A percentile compares a stretch with the other conserved stretches of the same genome.
phyloP scores from a whole-genome alignment of 2,329 filamentous ascomycete species.

The Colletotrichum zoysiae region DNA sequence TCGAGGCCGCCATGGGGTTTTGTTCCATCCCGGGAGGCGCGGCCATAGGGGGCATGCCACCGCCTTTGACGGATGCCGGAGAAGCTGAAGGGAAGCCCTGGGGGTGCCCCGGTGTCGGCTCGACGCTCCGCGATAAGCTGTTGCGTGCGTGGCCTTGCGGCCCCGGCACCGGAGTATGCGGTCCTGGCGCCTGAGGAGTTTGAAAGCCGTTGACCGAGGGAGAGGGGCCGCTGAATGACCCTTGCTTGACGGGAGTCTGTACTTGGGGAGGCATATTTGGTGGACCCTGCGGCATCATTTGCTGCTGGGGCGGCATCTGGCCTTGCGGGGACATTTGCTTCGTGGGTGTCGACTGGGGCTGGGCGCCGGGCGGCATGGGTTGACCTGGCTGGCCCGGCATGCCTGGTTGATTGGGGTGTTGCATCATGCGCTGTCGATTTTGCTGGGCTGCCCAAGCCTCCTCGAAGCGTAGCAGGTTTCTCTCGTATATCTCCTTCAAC shows the following conservation, averaged over 20 bases:
- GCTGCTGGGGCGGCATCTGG: constrained; percentile 46
- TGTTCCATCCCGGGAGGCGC: constrained; percentile 44
- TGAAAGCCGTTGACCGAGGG: constrained; percentile 63
- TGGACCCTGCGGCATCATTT: constrained; percentile 56
- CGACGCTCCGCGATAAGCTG: constrained; percentile 65
- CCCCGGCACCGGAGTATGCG: constrained; percentile 59
- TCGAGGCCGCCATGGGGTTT: constrained; percentile 37
- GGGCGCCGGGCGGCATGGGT: constrained; percentile 50
- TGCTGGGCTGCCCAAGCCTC: constrained; percentile 72
- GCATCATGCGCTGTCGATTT: constrained; percentile 64
- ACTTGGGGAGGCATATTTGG: constrained; percentile 47
- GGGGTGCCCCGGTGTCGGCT: constrained; percentile 56
- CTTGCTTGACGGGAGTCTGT: constrained; percentile 60
- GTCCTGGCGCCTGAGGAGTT: constrained; percentile 57
- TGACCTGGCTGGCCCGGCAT: constrained; percentile 46
- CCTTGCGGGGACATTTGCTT: constrained; percentile 55
- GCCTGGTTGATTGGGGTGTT: constrained; percentile 52
- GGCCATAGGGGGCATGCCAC: constrained; percentile 55
- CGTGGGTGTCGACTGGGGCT: constrained; percentile 54
- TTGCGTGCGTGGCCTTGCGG: constrained; percentile 61
- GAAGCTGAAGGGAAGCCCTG: constrained; percentile 61
- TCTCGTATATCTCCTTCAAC: constrained; percentile 79
- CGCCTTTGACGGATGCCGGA: constrained; percentile 57
- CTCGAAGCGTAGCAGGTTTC: constrained; percentile 83
- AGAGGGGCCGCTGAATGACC: constrained; percentile 61